A percentile compares a stretch with the other conserved stretches of the same genome.
Evolutionary conservation across 352 stramenopile species (phyloP).

Genomic region (Globisporangium paroecandrum): DNA sequence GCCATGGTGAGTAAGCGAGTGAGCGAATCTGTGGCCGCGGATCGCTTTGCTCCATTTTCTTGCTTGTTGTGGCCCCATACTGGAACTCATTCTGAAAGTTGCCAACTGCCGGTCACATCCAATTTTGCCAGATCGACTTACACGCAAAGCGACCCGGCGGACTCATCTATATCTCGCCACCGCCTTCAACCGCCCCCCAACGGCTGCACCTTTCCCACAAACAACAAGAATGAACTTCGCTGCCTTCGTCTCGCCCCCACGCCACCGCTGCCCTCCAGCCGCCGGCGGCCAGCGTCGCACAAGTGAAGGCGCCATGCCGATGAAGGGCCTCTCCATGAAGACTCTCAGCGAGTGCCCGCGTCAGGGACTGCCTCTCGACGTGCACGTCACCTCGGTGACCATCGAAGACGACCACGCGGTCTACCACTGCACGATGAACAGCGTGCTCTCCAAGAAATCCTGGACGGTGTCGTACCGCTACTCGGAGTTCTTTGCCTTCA

Average conservation of each 20-base stretch:
- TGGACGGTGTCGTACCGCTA: slow-evolving; percentile 61
- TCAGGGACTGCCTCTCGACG: slow-evolving; percentile 44
- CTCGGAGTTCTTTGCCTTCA: slow-evolving; percentile 61
- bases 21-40: slow-evolving; percentile 3
- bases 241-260: slow-evolving; percentile 14
- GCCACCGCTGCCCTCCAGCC: slow-evolving; percentile 9
- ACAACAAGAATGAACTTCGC: slow-evolving; percentile 12
- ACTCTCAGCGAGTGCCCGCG: slow-evolving; percentile 34
- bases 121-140: background rate
- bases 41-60: background rate
- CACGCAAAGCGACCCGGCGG: slow-evolving; percentile 3
- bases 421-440: slow-evolving; percentile 51
- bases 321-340: slow-evolving; percentile 51
- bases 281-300: background rate
- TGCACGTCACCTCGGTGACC: slow-evolving; percentile 35
- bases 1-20: background rate
- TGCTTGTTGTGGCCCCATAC: background rate
- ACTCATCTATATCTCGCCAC: background rate
- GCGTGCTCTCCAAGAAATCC: slow-evolving; percentile 37
- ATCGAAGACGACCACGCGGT: slow-evolving; percentile 37
- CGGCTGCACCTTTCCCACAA: background rate
- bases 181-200: background rate
- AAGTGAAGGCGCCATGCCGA: slow-evolving; percentile 36
- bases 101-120: slow-evolving; percentile 5
- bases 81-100: slow-evolving; percentile 12